Evolutionary conservation across 2,329 filamentous ascomycete species (phyloP).

Genomic region (Epichloe gansuensis): DNA sequence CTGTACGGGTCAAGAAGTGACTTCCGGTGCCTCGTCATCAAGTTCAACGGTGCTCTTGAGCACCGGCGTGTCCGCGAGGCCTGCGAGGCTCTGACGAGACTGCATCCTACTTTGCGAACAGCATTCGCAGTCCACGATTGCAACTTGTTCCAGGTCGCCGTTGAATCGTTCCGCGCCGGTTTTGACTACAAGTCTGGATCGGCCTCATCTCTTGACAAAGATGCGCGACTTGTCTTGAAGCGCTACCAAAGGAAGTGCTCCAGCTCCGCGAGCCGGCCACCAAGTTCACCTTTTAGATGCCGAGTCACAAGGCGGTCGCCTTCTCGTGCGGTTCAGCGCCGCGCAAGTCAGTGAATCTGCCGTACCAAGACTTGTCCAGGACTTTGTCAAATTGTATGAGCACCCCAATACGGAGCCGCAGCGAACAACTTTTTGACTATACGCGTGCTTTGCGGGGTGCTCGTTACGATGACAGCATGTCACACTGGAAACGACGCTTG

Average conservation of each 20-base stretch:
- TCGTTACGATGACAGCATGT: constrained; percentile 25
- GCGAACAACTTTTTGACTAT: constrained; percentile 35
- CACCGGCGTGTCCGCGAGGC: constrained; percentile 32
- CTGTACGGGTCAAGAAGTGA: constrained; percentile 32
- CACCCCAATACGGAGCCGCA: constrained; percentile 20
- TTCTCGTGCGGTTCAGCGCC: constrained; percentile 35
- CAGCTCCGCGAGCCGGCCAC: constrained; percentile 33
- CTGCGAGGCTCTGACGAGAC: constrained; percentile 29
- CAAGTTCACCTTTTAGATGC: constrained; percentile 39
- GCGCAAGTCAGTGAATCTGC: constrained; percentile 38
- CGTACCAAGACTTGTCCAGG: constrained; percentile 32
- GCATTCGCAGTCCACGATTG: constrained; percentile 36
- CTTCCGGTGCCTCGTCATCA: constrained; percentile 35
- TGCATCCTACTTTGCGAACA: constrained; percentile 42
- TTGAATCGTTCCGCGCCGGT: constrained; percentile 29
- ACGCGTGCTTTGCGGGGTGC: constrained; percentile 27
- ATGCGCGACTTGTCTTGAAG: constrained; percentile 29
- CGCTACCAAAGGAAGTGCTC: constrained; percentile 28
- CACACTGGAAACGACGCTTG: constrained; percentile 34
- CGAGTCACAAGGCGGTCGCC: constrained; percentile 32
- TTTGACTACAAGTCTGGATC: constrained; percentile 32
- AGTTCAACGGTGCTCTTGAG: constrained; percentile 32
- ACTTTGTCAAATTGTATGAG: constrained; percentile 35
- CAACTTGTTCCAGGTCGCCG: constrained; percentile 35
- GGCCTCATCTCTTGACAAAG: constrained; percentile 25